A percentile compares a stretch with the other conserved stretches of the same genome.
Evolutionary conservation across 371 early-diverging fungal species (phyloP).

Genomic region (Blastocladiella emersonii): DNA sequence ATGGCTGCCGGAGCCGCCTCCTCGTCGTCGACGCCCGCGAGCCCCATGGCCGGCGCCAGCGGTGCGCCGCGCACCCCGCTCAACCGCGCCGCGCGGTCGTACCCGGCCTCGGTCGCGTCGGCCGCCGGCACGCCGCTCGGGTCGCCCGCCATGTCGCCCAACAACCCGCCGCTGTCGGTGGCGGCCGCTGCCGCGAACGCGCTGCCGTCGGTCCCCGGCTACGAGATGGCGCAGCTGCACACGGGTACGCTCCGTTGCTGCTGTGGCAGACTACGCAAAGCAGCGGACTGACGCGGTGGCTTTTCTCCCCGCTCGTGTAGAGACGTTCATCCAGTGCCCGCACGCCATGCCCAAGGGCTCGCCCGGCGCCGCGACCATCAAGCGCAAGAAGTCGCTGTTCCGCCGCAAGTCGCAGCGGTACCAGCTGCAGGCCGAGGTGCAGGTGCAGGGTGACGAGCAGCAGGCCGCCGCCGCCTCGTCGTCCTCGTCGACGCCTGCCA

Average conservation of each 20-base stretch:
- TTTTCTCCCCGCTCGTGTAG: not conserved
- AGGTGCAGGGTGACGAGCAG: not conserved
- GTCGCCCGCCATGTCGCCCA: not conserved
- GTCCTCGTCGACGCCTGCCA: too few species aligned
- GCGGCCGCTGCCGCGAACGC: not conserved
- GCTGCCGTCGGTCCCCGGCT: not conserved
- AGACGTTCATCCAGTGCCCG: not conserved
- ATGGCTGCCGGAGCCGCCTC: too few species aligned
- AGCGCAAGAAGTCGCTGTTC: not conserved
- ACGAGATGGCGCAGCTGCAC: not conserved
- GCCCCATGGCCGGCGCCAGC: too few species aligned
- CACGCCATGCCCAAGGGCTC: not conserved
- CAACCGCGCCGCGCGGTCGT: too few species aligned
- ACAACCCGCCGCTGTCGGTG: not conserved
- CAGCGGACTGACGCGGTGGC: not conserved
- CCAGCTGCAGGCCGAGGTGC: not conserved
- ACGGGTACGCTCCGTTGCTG: not conserved
- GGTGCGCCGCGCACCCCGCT: too few species aligned
- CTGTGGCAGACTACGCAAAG: not conserved
- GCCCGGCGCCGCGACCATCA: not conserved
- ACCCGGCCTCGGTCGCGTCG: not conserved
- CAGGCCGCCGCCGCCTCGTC: not conserved
- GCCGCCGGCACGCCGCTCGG: not conserved
- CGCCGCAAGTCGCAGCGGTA: not conserved
- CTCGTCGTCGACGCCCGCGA: too few species aligned